phyloP scores from a whole-genome alignment of 2,329 filamentous ascomycete species.

The Paecilomyces dactylethromorphus region DNA sequence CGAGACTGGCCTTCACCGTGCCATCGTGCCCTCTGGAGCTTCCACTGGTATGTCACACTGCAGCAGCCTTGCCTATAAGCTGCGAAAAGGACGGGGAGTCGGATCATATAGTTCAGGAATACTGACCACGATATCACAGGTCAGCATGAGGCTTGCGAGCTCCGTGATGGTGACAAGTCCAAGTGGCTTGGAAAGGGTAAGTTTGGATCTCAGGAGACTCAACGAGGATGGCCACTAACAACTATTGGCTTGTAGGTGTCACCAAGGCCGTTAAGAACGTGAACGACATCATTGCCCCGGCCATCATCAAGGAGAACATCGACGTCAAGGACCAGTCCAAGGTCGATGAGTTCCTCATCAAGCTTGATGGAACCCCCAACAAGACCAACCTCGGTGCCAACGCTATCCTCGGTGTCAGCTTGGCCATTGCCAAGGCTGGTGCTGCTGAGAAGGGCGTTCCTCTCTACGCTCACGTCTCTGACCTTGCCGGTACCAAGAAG shows the following conservation, averaged over 20 bases:
- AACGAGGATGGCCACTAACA: background rate
- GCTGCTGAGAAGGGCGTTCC: constrained; percentile 84
- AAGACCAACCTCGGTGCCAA: constrained; percentile 86
- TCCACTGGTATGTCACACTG: constrained; percentile 67
- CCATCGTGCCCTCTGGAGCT: constrained; percentile 93
- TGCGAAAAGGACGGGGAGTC: background rate
- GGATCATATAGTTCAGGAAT: background rate
- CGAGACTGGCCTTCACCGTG: constrained; percentile 91
- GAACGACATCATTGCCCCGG: constrained; percentile 72
- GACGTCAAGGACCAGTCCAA: constrained; percentile 82
- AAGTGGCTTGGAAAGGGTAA: constrained; percentile 79
- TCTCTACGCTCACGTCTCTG: constrained; percentile 81
- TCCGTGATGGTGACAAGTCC: constrained; percentile 81
- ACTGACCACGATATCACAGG: constrained; percentile 45
- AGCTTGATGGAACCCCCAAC: constrained; percentile 77
- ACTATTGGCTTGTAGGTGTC: constrained; percentile 43
- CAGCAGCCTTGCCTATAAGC: background rate
- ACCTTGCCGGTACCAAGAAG: constrained; percentile 85
- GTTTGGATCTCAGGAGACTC: constrained; percentile 4
- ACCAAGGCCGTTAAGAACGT: constrained; percentile 81
- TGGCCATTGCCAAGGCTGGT: constrained; percentile 82
- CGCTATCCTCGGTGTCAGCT: constrained; percentile 76
- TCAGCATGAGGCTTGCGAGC: constrained; percentile 85
- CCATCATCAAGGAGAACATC: constrained; percentile 72
- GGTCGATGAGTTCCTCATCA: constrained; percentile 77